phyloP scores from a whole-genome alignment of 305 asterid genomes.

The Fraxinus angustifolia region DNA sequence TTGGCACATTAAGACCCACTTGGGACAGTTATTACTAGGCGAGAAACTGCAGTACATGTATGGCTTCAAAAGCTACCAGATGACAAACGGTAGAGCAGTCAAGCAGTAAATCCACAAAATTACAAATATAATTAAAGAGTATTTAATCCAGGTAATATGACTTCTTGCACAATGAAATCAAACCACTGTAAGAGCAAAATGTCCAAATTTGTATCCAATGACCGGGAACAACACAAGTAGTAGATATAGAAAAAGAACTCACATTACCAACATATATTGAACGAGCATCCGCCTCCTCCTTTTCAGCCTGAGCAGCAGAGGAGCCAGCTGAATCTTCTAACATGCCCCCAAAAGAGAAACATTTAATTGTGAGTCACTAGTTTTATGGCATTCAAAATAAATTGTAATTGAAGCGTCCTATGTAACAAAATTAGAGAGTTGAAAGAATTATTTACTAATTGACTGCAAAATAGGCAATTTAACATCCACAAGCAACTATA shows the following conservation, averaged over 20 bases:
- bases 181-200: background rate
- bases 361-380: constrained; percentile 1
- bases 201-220: background rate
- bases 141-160: background rate
- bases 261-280: constrained; percentile 92
- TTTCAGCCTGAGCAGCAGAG: constrained; percentile 66
- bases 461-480: background rate
- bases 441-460: background rate
- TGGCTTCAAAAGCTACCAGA: background rate
- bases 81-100: background rate
- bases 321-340: constrained; percentile 53
- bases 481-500: background rate
- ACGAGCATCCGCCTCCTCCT: constrained; percentile 84
- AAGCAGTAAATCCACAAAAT: background rate
- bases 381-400: constrained; percentile 9
- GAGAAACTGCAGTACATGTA: background rate
- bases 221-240: constrained; percentile 12
- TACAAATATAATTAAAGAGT: background rate
- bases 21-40: background rate
- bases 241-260: constrained; percentile 35
- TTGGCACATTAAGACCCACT: background rate
- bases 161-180: background rate
- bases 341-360: constrained; percentile 18
- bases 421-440: background rate
- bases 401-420: background rate